Base-by-base conservation (phyloP, 2,329 filamentous ascomycete species). In the Penicillium sp. region DNA sequence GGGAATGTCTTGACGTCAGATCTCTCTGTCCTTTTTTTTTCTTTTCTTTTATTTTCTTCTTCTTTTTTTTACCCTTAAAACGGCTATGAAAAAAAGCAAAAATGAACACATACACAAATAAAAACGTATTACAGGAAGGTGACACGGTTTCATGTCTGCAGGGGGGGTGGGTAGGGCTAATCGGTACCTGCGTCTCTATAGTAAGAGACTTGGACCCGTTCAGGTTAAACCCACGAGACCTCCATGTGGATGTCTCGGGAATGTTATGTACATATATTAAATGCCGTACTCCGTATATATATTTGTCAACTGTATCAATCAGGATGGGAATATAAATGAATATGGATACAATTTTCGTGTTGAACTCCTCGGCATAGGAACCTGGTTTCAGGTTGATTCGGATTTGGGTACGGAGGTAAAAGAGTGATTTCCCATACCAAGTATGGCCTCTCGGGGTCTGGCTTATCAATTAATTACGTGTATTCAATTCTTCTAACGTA, bases 151-250 rank as follows among this genome's bases (percentile, higher is more conserved):
- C 45, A 41, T 50, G 21, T 50, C 45, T 43, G 36, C 52, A 54
- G 52, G 52, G 39, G 39, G 40, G 29, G 29, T 31, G 29, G 29
- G 19, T 33, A 27, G 11, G 19, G 50, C 31, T 25, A 39, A 34
- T n/a, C 38, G 53, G 64, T 66, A 66, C 64, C 64, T 66, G 64
- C 64, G 62, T 65, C 58, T 53, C 52, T 58, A 44, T 43, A 16
- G 44, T 47, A 34, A 47, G 34, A 47, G 33, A 48, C 47, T 58
- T 51, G 52, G 25, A 51, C 52, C 36, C 36, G 38, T 51, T 34
- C 39, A 51, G 38, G 38, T 46, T 55, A 56, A 55, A 55, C 56
- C 63, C 62, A 65, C 62, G 62, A 65, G 63, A 64, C 62, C 58
- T 62, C 63, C 63, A 65, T 65, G 62, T 65, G 62, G 55, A 60